These are phyloP conservation scores for Endocarpon pusillum DNA, from an alignment of 495 filamentous ascomycete species.

Conservation along the genomic window DNA sequence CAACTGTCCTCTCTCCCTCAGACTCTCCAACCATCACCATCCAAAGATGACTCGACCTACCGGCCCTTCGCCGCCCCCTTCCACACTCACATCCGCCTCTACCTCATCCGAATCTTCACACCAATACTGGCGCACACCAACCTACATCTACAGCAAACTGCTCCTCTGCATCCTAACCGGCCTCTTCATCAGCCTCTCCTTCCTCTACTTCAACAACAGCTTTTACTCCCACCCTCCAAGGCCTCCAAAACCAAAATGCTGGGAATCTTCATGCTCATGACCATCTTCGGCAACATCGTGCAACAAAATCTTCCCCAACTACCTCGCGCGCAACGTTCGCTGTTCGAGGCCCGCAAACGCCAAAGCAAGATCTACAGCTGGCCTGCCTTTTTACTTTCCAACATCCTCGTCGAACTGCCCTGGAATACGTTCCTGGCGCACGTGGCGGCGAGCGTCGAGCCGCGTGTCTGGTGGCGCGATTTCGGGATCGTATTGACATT, in stretches of 20 bases:
- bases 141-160: constrained; percentile 66
- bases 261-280: constrained; percentile 66
- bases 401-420: constrained; percentile 58
- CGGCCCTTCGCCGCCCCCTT: constrained; percentile 35
- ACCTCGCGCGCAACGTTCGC: constrained; percentile 45
- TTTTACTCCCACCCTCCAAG: constrained; percentile 54
- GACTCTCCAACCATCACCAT: constrained; percentile 23
- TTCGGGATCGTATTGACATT: constrained; percentile 56
- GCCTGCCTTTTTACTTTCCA: constrained; percentile 64
- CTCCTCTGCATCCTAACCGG: constrained; percentile 30
- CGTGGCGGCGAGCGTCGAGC: constrained; percentile 26
- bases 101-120: constrained; percentile 52
- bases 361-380: constrained; percentile 73
- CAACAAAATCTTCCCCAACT: constrained; percentile 82
- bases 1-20: constrained; percentile 21
- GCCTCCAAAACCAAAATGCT: constrained; percentile 82
- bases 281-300: constrained; percentile 56
- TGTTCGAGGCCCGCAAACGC: constrained; percentile 77
- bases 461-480: constrained; percentile 47
- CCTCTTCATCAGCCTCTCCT: constrained; percentile 80
- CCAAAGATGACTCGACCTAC: constrained; percentile 20
- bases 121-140: constrained; percentile 79
- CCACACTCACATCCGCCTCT: constrained; percentile 27
- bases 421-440: constrained; percentile 58
- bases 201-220: constrained; percentile 58